These are phyloP conservation scores for Alloteropsis angusta DNA, from an alignment of 202 grass and related monocot species.

Conservation along the genomic window DNA sequence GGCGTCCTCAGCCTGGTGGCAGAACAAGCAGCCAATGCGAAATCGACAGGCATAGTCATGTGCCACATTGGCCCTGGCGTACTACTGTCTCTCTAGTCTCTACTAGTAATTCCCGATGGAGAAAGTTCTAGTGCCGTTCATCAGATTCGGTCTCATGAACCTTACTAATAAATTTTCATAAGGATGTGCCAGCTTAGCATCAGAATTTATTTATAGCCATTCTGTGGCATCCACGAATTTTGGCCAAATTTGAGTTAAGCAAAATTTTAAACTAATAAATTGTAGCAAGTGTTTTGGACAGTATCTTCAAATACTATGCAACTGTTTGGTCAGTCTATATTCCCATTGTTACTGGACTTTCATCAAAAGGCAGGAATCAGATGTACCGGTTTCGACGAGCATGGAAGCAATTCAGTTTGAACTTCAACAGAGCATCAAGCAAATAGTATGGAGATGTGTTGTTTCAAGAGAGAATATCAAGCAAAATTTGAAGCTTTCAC, in stretches of 20 bases:
- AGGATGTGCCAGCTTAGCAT: neutral
- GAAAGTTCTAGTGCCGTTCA: neutral
- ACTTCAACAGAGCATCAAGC: neutral
- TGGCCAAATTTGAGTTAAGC: neutral
- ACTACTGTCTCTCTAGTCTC: too few relatives aligned
- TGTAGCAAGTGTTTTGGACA: neutral
- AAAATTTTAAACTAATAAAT: neutral
- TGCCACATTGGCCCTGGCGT: neutral
- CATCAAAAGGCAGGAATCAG: neutral
- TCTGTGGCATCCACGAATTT: neutral
- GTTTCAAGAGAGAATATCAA: neutral
- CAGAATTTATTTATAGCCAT: neutral
- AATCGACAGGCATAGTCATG: neutral
- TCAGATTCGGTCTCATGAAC: neutral
- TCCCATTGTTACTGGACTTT: neutral
- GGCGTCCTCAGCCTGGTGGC: slow-evolving; percentile 1
- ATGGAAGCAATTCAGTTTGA: neutral
- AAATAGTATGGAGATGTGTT: neutral
- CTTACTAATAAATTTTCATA: neutral
- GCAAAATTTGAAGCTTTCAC: slow-evolving; percentile 11
- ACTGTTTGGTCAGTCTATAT: neutral
- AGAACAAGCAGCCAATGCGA: slow-evolving; percentile 18
- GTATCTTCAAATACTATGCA: neutral
- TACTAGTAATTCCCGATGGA: neutral
- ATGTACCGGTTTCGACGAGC: neutral